Evolutionary conservation across 305 asterid genomes (phyloP), one percentile per base, ranked within the genome.

Genomic region (Fraxinus xanthoxyloides): DNA sequence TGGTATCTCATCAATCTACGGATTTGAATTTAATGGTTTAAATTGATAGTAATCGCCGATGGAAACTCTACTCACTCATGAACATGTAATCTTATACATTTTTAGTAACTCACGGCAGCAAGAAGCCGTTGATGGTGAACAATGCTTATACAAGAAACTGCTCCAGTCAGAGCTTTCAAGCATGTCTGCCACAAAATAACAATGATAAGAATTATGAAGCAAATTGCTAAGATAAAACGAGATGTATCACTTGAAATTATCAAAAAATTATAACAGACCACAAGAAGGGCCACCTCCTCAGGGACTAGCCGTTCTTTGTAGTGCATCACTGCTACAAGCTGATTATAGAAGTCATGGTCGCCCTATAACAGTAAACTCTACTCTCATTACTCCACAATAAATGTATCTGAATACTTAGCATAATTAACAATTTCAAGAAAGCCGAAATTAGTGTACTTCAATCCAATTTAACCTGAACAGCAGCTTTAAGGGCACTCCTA

Each of bases 281-380:
- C 96, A 4, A 93, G 96, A 69, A 88, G 89, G 77, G 99, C 98
- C 80, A 87, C 95, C 84, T 94, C 92, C 46, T 92, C 99, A 4
- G 89, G 51, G n/a, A 4, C 65, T 78, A 90, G 88, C 30, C 78
- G 86, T 59, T 90, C 87, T 69, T 63, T 88, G 61, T 80, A 92
- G 84, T 86, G 86, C 81, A 97, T 82, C 86, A 90, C 90, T 15
- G 87, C 88, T 83, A 92, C 87, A 77, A 97, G 89, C 80, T 91
- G 94, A 36, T 91, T 81, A 77, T 94, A 97, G 32, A 72, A 86
- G 79, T 88, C 92, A 17, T 70, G 31, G 70, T 92, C 92, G 7
- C 95, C 99, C 98, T 97, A 77, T 6, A 19, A 10, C 48, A 80
- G 8, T 43, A 80, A 79, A 77, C 21, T 79, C 23, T 78, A 77